These are phyloP conservation scores for Bolboschoenoplectus hybrid DNA, from an alignment of 202 grass and related monocot species.

Conservation along the genomic window DNA sequence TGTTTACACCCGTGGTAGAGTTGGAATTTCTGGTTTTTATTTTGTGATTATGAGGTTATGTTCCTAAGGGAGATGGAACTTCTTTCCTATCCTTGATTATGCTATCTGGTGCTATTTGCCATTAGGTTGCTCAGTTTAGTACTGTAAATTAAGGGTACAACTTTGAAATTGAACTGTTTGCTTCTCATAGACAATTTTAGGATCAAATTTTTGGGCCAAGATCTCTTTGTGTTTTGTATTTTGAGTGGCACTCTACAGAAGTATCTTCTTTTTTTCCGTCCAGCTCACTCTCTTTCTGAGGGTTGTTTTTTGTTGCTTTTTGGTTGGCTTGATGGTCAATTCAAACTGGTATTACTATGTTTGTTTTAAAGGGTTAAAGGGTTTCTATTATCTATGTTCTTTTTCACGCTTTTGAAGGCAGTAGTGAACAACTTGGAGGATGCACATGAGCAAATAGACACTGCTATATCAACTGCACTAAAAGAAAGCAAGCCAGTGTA, in stretches of 20 bases:
- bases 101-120: background rate
- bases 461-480: constrained; percentile 78
- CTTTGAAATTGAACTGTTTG: background rate
- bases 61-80: background rate
- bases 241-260: too few species aligned
- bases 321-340: background rate
- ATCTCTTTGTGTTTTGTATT: background rate
- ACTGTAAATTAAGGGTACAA: background rate
- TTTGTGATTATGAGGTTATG: background rate
- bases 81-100: background rate
- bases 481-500: constrained; percentile 93
- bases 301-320: background rate
- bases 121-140: background rate
- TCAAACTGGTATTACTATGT: background rate
- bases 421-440: constrained; percentile 91
- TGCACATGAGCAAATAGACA: constrained; percentile 87
- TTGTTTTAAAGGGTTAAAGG: background rate
- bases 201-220: background rate
- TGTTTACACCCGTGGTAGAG: background rate
- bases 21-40: constrained; percentile 8
- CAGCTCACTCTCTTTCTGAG: too few species aligned
- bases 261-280: too few species aligned
- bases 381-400: background rate
- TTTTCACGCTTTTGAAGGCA: constrained; percentile 44
- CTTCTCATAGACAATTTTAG: background rate